Evolutionary conservation across 441 rosid species (phyloP), one percentile per base, ranked within the genome.

Genomic region (Brassica balearica): DNA sequence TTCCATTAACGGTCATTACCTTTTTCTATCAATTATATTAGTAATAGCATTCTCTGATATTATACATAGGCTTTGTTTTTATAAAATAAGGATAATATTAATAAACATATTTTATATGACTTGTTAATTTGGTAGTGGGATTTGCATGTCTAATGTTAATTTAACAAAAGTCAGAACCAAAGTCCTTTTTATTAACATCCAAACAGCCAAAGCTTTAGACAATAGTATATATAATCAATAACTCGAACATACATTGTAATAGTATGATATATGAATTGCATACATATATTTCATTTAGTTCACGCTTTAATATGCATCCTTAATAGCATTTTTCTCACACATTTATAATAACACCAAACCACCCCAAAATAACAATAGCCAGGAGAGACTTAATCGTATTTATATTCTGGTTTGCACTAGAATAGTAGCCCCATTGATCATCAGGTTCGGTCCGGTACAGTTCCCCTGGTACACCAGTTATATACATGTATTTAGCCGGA

Each of bases 401-500:
- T 3, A 25, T 25, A 25, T 58, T 72, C 23, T 60, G 78, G 63
- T 63, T 75, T 51, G 76, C 87, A 29, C 71, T 81, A 48, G 84
- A 84, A 71, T 82, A 85, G 66, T 80, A 87, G 5, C 71, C 75
- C 89, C 82, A 80, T 2, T 60, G 76, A 20, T 25, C 27, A 25
- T 80, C 70, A 8, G 89, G 76, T 38, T 84, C 77, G 4, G 87
- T 78, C 5, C 64, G 75, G 68, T 85, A 88, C 66, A 88, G 46
- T 72, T 81, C 84, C 8, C 87, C 92, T 4, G 94, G 90, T 27
- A 71, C 76, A 29, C 85, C 80, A 0, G 88, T 85, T 69, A 87
- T 84, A 68, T 86, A 82, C 76, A 80, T 74, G 79, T 81, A 86
- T 79, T 86, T 74, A 2, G 94, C 90, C 0, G 91, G 88, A 1